Evolutionary conservation across 2,329 filamentous ascomycete species (phyloP).

Genomic region (Cryoendolithus antarcticus): DNA sequence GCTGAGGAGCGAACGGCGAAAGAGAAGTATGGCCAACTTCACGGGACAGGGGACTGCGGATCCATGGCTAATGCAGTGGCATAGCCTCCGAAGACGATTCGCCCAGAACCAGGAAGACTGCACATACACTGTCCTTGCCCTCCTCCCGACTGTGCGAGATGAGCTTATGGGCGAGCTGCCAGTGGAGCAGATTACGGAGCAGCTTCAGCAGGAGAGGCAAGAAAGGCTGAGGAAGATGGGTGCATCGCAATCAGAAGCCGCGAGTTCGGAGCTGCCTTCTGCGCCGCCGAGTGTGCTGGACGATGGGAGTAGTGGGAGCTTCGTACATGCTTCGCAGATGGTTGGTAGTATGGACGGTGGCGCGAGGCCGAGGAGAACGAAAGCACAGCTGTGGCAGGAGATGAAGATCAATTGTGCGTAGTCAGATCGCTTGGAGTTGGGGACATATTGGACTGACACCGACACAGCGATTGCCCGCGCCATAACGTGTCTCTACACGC

Average conservation of each 20-base stretch:
- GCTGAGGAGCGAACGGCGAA: constrained; percentile 89
- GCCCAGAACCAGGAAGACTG: constrained; percentile 99
- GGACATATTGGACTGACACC: constrained; percentile 7
- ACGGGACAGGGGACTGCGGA: background rate
- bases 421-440: background rate
- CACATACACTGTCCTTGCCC: constrained; percentile 91
- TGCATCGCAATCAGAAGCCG: constrained; percentile 40
- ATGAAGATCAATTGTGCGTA: constrained; percentile 82
- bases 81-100: constrained; percentile 82
- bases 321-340: constrained; percentile 69
- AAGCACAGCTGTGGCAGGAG: constrained; percentile 93
- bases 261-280: constrained; percentile 44
- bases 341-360: constrained; percentile 37
- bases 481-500: constrained; percentile 83
- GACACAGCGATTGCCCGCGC: constrained; percentile 69
- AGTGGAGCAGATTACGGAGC: constrained; percentile 83
- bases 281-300: constrained; percentile 59
- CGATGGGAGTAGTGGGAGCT: constrained; percentile 75
- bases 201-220: constrained; percentile 86
- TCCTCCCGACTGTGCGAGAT: constrained; percentile 81
- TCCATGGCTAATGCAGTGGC: background rate
- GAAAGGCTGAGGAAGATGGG: constrained; percentile 41
- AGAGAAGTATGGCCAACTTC: constrained; percentile 70
- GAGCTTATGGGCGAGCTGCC: constrained; percentile 80
- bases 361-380: constrained; percentile 57